Evolutionary conservation across 2,329 filamentous ascomycete species (phyloP).

Genomic region (Ilyonectria robusta): DNA sequence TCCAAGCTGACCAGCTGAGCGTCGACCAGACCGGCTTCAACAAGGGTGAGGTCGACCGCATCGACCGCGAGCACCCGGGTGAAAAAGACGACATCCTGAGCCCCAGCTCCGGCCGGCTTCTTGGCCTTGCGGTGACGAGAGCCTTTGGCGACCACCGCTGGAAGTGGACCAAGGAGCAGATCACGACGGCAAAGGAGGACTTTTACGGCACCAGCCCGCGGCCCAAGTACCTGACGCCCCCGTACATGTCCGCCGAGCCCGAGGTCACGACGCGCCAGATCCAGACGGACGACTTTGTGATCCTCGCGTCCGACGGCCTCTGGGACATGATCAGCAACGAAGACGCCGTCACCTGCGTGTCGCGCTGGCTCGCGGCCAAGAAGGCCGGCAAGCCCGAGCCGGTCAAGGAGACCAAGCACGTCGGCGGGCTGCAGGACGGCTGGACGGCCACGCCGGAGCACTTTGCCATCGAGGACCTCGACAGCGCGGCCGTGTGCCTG

Average conservation of each 20-base stretch:
- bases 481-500: constrained; percentile 85
- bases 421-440: constrained; percentile 39
- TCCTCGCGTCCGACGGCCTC: constrained; percentile 77
- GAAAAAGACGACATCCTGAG: constrained; percentile 68
- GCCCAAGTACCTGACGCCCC: constrained; percentile 67
- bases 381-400: constrained; percentile 45
- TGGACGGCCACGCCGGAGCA: constrained; percentile 60
- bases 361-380: constrained; percentile 63
- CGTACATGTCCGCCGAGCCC: constrained; percentile 78
- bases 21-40: constrained; percentile 78
- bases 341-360: constrained; percentile 71
- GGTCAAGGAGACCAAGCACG: constrained; percentile 36
- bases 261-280: constrained; percentile 72
- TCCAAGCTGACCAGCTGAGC: constrained; percentile 69
- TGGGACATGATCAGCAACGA: constrained; percentile 73
- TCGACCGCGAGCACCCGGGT: constrained; percentile 72
- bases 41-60: constrained; percentile 66
- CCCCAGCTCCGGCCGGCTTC: constrained; percentile 67
- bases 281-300: constrained; percentile 68
- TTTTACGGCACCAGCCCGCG: constrained; percentile 63
- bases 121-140: constrained; percentile 73
- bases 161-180: constrained; percentile 73
- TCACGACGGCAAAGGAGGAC: constrained; percentile 53
- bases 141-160: constrained; percentile 79
- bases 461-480: constrained; percentile 80